These are phyloP conservation scores for Closterium sp. DNA, from an alignment of 139 green algal species.

Conservation along the genomic window DNA sequence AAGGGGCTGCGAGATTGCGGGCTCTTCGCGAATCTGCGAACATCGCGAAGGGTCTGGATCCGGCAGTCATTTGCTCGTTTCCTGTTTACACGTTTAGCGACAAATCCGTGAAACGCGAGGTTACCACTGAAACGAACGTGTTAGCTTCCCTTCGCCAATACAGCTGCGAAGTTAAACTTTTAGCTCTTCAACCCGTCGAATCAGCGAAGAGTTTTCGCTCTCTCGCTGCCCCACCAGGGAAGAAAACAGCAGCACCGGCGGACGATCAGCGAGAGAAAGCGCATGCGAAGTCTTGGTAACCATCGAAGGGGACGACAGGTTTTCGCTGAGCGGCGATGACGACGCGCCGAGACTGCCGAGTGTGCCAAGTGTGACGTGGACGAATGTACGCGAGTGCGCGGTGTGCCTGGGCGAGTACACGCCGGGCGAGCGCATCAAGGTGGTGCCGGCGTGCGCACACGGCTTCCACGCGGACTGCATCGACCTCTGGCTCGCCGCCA, in stretches of 20 bases:
- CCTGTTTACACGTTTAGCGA: background rate
- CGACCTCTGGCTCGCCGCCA: too few species aligned
- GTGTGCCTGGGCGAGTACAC: too few species aligned
- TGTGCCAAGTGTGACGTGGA: background rate
- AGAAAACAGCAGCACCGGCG: background rate
- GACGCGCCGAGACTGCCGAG: too few species aligned
- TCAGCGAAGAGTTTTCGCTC: background rate
- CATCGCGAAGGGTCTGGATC: background rate
- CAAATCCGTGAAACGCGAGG: background rate
- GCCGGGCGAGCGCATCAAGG: too few species aligned
- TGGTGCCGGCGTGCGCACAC: too few species aligned
- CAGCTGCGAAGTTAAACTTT: background rate
- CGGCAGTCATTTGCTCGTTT: background rate
- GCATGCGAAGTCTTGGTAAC: background rate
- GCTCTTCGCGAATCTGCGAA: background rate
- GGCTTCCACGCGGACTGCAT: too few species aligned
- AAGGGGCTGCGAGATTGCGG: background rate
- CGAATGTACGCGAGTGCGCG: background rate
- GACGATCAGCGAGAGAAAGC: background rate
- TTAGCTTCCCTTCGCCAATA: background rate
- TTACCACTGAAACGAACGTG: background rate
- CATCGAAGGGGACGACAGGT: background rate
- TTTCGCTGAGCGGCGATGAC: too few species aligned
- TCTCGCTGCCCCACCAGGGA: background rate
- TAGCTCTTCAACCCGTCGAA: background rate